Evolutionary conservation across 2,329 filamentous ascomycete genomes (phyloP).

Genomic region (Ophiostoma piceae): DNA sequence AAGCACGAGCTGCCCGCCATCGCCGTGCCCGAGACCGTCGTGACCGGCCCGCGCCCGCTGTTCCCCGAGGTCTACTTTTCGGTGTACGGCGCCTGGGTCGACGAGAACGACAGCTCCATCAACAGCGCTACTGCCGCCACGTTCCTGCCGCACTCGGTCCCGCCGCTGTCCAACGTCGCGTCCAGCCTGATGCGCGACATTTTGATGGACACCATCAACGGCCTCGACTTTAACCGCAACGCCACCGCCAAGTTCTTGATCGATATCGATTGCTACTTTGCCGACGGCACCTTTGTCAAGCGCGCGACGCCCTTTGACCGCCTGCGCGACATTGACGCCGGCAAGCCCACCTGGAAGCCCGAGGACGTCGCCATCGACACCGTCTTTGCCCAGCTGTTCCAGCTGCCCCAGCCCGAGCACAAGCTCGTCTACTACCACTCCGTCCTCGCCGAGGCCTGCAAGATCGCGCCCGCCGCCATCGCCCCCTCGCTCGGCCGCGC

Average conservation of each 20-base stretch:
- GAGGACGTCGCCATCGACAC: slow-evolving; percentile 97
- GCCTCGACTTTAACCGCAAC: slow-evolving; percentile 87
- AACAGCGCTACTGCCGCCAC: slow-evolving; percentile 42
- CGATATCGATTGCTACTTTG: slow-evolving; percentile 91
- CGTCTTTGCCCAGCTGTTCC: slow-evolving; percentile 90
- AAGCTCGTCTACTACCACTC: slow-evolving; percentile 97
- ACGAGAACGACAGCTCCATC: slow-evolving; percentile 12
- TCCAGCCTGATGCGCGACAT: slow-evolving; percentile 80
- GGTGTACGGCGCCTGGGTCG: slow-evolving; percentile 54
- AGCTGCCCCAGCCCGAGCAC: slow-evolving; percentile 79
- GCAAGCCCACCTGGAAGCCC: slow-evolving; percentile 83
- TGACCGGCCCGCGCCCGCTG: slow-evolving; percentile 66
- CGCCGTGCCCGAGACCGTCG: slow-evolving; percentile 67
- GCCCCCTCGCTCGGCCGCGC: slow-evolving; percentile 89
- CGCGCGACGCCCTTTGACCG: slow-evolving; percentile 89
- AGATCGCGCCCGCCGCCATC: slow-evolving; percentile 92
- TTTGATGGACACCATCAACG: slow-evolving; percentile 87
- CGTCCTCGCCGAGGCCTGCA: slow-evolving; percentile 90
- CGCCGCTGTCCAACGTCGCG: slow-evolving; percentile 67
- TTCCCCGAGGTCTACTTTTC: slow-evolving; percentile 95
- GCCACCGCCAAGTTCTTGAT: slow-evolving; percentile 82
- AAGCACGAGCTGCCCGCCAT: slow-evolving; percentile 78
- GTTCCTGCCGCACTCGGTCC: slow-evolving; percentile 86
- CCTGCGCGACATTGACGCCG: slow-evolving; percentile 61
- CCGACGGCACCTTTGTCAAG: slow-evolving; percentile 84